Conservation (phyloP, 495 filamentous ascomycete species). For the Neurospora sp. region DNA sequence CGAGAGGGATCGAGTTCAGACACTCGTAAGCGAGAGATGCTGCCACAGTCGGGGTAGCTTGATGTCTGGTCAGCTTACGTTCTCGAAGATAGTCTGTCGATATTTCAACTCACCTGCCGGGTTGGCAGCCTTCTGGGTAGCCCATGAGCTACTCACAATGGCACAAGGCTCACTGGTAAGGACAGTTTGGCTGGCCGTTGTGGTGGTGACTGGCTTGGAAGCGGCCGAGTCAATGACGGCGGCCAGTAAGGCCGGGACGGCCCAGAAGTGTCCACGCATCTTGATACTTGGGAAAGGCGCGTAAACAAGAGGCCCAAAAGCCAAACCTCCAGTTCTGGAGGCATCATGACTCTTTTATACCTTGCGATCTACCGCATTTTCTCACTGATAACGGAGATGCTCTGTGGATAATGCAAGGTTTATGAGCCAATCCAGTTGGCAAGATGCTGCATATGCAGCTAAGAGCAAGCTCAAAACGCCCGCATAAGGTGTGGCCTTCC, state of each 20-base stretch:
- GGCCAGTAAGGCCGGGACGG: neutral
- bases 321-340: neutral
- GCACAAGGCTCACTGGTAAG: constrained; percentile 28
- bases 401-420: too few species aligned
- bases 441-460: too few species aligned
- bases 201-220: neutral
- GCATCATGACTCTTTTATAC: neutral
- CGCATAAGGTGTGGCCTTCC: too few species aligned
- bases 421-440: too few species aligned
- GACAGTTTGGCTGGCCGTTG: neutral
- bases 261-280: constrained; percentile 1
- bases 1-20: constrained; percentile 21
- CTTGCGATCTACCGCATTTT: neutral
- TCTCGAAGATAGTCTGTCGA: neutral
- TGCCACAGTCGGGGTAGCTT: constrained; percentile 13
- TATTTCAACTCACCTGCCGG: neutral
- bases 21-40: constrained; percentile 20
- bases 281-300: neutral
- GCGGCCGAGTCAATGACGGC: neutral
- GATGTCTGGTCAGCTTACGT: neutral
- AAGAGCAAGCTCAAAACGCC: too few species aligned
- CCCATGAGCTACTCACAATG: constrained; percentile 31
- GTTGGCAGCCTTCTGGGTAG: constrained; percentile 19
- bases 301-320: neutral
- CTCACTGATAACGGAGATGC: too few species aligned